phyloP scores from a whole-genome alignment of 169 alveolate genomes.

The Amoebophrya sp. region DNA sequence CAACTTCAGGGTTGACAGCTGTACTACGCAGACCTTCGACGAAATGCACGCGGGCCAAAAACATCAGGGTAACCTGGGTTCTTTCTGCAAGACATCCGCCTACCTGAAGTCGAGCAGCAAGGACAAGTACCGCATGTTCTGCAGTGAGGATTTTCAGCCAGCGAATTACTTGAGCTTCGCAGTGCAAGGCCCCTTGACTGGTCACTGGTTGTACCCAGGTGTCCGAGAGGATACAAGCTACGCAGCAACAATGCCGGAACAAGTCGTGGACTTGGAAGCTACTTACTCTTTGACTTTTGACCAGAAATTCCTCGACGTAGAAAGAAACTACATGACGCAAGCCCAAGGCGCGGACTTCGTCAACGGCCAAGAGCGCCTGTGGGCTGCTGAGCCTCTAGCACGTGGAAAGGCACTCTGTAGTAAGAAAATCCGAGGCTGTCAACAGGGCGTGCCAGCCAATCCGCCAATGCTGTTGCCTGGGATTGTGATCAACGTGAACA shows the following conservation, averaged over 20 bases:
- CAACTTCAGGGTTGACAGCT: background rate
- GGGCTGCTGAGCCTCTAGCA: slow-evolving; percentile 3
- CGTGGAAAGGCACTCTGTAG: background rate
- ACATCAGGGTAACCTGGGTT: no score
- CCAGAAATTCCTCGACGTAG: background rate
- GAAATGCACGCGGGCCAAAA: background rate
- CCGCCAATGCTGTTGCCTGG: slow-evolving; percentile 6
- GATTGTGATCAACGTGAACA: background rate
- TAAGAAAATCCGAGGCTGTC: background rate
- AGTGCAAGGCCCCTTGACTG: background rate
- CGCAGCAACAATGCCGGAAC: background rate
- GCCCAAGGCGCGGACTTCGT: background rate
- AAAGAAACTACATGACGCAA: background rate
- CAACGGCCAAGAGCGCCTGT: background rate
- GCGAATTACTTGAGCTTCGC: background rate
- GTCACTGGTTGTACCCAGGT: background rate
- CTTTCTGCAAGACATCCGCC: background rate
- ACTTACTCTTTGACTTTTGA: background rate
- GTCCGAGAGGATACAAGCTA: background rate
- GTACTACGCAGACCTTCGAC: background rate
- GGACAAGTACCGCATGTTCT: background rate
- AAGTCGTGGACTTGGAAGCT: background rate
- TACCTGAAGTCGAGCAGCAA: background rate
- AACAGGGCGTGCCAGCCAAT: background rate
- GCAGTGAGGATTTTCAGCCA: background rate